Evolutionary conservation across 352 stramenopile species (phyloP).

Genomic region (Pythium scleroteichum): DNA sequence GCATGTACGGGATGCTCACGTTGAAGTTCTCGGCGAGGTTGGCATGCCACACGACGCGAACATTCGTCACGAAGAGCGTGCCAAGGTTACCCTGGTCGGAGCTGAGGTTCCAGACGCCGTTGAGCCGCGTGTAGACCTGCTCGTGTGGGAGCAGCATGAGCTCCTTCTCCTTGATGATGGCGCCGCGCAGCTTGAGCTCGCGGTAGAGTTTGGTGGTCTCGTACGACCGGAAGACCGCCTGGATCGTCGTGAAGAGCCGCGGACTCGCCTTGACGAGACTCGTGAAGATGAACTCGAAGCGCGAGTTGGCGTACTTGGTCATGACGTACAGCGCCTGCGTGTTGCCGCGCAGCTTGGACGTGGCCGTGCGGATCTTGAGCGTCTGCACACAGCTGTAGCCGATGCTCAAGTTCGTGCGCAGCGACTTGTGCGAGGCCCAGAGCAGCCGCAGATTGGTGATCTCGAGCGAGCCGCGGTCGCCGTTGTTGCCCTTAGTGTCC

Average conservation of each 20-base stretch:
- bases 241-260: slow-evolving; percentile 91
- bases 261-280: slow-evolving; percentile 91
- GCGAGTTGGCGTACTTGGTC: slow-evolving; percentile 83
- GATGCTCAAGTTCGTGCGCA: slow-evolving; percentile 86
- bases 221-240: slow-evolving; percentile 91
- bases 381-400: slow-evolving; percentile 83
- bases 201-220: slow-evolving; percentile 93
- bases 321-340: slow-evolving; percentile 93
- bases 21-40: slow-evolving; percentile 95
- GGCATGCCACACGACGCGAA: slow-evolving; percentile 92
- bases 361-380: slow-evolving; percentile 90
- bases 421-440: slow-evolving; percentile 89
- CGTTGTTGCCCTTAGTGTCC: slow-evolving; percentile 95
- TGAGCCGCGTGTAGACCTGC: slow-evolving; percentile 86
- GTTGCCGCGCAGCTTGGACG: slow-evolving; percentile 86
- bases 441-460: slow-evolving; percentile 93
- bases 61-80: slow-evolving; percentile 92
- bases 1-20: slow-evolving; percentile 94
- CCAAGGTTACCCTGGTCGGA: slow-evolving; percentile 93
- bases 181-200: slow-evolving; percentile 91
- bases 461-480: slow-evolving; percentile 83
- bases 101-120: slow-evolving; percentile 92
- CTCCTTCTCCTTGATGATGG: slow-evolving; percentile 91
- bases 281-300: slow-evolving; percentile 95
- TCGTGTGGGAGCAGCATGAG: slow-evolving; percentile 88